These are phyloP conservation scores for Amanita fuliginea DNA, from an alignment of 768 basidiomycete species.

Conservation along the genomic window DNA sequence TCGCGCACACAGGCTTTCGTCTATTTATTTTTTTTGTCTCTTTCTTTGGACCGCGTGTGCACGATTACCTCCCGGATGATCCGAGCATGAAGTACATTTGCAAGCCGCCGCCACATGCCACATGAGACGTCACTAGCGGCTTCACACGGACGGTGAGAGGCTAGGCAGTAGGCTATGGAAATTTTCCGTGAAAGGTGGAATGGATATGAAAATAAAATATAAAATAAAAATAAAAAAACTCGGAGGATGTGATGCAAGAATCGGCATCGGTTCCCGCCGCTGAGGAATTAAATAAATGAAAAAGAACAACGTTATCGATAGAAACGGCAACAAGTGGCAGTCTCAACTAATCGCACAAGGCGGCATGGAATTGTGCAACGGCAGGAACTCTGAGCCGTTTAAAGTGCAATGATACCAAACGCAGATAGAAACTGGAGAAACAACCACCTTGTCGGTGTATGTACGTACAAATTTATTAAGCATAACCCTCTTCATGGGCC, in stretches of 20 bases:
- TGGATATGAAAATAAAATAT: background rate
- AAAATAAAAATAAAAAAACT: no score
- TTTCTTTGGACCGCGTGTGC: background rate
- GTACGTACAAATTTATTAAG: conserved; percentile 6
- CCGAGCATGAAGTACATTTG: conserved; percentile 4
- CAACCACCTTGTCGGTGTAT: conserved; percentile 3
- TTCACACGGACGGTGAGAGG: background rate
- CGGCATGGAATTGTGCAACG: background rate
- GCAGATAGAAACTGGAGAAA: conserved; percentile 1
- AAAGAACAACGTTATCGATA: background rate
- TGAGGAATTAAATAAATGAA: background rate
- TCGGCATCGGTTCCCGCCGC: background rate
- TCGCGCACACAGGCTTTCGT: background rate
- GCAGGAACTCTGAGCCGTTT: conserved; percentile 1
- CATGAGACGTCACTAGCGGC: background rate
- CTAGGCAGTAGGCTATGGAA: background rate
- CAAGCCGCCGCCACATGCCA: conserved; percentile 5
- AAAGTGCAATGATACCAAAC: conserved; percentile 8
- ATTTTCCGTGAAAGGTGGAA: background rate
- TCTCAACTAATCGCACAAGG: background rate
- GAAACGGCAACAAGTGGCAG: background rate
- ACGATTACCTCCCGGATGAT: conserved; percentile 3
- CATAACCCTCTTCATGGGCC: conserved; percentile 2
- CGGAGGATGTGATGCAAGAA: no score
- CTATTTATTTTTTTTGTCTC: background rate